Percentiles rank a stretch among this genome's conserved stretches.
These are phyloP conservation scores for Xylaria longipes DNA, from an alignment of 495 filamentous ascomycete genomes.

Conservation along the genomic window DNA sequence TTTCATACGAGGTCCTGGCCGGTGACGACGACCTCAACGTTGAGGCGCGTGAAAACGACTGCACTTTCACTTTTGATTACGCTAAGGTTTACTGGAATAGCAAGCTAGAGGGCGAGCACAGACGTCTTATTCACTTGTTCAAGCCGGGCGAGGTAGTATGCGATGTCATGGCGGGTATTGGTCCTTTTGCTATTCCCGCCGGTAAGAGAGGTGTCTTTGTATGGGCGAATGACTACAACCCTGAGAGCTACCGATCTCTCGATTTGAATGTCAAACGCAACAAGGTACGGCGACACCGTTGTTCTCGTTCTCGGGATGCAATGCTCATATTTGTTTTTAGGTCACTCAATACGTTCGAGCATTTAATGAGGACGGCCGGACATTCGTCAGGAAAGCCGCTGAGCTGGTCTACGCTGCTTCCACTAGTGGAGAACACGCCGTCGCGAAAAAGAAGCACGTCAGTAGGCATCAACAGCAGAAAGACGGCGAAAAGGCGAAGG, in stretches of 20 bases:
- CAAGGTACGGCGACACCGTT: conserved; percentile 59
- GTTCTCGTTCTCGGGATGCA: conserved; percentile 5
- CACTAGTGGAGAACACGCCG: conserved; percentile 53
- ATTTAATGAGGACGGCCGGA: conserved; percentile 79
- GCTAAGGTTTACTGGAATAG: conserved; percentile 98
- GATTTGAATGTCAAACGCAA: conserved; percentile 73
- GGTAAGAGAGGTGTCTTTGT: conserved; percentile 91
- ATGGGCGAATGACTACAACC: conserved; percentile 97
- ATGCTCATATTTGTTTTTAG: conserved; percentile 41
- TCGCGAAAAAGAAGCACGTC: conserved; percentile 44
- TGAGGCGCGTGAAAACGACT: conserved; percentile 67
- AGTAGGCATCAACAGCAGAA: neutral
- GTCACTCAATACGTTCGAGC: conserved; percentile 76
- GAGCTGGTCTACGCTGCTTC: conserved; percentile 63
- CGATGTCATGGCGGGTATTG: conserved; percentile 98
- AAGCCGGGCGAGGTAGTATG: conserved; percentile 84
- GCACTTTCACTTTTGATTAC: conserved; percentile 74
- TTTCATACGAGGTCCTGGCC: conserved; percentile 88
- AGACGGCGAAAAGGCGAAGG: conserved; percentile 9
- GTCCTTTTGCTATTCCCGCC: conserved; percentile 92
- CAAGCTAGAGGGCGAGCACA: conserved; percentile 86
- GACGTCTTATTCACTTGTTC: conserved; percentile 78
- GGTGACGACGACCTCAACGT: conserved; percentile 83
- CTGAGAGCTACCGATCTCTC: conserved; percentile 78
- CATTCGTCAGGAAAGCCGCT: conserved; percentile 76